Conservation (phyloP, 768 basidiomycete genomes). For the Psilocybe cubensis region DNA sequence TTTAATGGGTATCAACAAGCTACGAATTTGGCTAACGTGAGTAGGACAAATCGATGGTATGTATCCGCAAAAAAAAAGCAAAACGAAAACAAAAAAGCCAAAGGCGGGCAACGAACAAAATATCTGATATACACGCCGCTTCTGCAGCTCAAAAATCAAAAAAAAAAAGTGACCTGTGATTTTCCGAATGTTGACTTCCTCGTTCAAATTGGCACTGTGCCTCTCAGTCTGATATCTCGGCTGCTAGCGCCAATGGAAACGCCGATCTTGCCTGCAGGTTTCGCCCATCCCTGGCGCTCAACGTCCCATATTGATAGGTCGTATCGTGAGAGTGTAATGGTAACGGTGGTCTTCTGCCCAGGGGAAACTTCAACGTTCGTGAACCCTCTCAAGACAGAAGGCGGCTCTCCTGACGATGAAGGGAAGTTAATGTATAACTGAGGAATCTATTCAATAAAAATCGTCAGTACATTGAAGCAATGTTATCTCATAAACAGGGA, state of each 20-base stretch:
- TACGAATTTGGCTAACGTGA: background rate
- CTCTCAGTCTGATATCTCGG: conserved; percentile 57
- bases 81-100: background rate
- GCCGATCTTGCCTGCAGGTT: conserved; percentile 62
- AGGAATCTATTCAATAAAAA: conserved; percentile 48
- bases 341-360: conserved; percentile 48
- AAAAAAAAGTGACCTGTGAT: background rate
- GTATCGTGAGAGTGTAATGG: conserved; percentile 66
- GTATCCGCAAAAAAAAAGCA: background rate
- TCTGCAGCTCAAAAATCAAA: background rate
- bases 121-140: background rate
- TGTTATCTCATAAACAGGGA: background rate
- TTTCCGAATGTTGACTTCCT: background rate
- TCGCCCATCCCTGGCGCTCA: conserved; percentile 72
- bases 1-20: background rate
- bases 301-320: conserved; percentile 82
- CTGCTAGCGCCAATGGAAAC: conserved; percentile 75
- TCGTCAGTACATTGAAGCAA: background rate
- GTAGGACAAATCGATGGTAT: background rate
- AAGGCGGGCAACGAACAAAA: too few species aligned
- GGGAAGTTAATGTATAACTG: conserved; percentile 81
- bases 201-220: conserved; percentile 34
- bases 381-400: conserved; percentile 74
- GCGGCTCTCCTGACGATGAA: conserved; percentile 65
- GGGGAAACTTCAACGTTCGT: conserved; percentile 54